Evolutionary conservation across 352 stramenopile species (phyloP), one percentile per base, ranked within the genome.

Genomic region (Phytophthora sp.): DNA sequence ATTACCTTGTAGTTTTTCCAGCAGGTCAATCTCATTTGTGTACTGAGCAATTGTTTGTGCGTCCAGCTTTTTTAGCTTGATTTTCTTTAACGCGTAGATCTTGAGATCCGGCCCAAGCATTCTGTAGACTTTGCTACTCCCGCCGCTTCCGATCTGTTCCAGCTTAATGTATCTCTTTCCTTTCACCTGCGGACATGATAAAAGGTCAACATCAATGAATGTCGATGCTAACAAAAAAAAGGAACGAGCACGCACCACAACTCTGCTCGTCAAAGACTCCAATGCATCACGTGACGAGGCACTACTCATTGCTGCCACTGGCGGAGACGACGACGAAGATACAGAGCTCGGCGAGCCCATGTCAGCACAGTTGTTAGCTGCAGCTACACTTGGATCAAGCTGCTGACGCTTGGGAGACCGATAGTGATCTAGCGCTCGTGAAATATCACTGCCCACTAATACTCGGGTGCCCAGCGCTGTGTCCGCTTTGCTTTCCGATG

Each of bases 61-160:
- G 38, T 98, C 96, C 48, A 98, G 76, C 15, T 89, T 88, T 64
- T 96, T 91, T 23, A 99, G 78, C 59, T 98, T 98, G 35, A 99
- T 98, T 62, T 97, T 97, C 73, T 99, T 99, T 13, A 99, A 83
- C n/a, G 97, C 97, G 30, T 99, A 95, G 23, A 99, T 97, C 32
- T 96, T 89, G 42, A 95, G 86, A 57, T 98, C 90, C 7, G 88
- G 86, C 0, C 92, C 95, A 6, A 99, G 80, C 54, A 98, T 97
- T 21, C 95, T 77, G 63, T 98, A 99, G 1, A 99, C 97, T 77
- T 99, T 99, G 74, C 95, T 98, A 50, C 94, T 99, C 0, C 97
- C 97, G 17, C 97, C 97, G 57, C 96, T 97, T 31, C 97, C 97
- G 56, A 99, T 98, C 20, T 98, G 81, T 48, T 97, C 97, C 21